Evolutionary conservation across 2,329 filamentous ascomycete species (phyloP).

Genomic region (Meredithiella fracta): DNA sequence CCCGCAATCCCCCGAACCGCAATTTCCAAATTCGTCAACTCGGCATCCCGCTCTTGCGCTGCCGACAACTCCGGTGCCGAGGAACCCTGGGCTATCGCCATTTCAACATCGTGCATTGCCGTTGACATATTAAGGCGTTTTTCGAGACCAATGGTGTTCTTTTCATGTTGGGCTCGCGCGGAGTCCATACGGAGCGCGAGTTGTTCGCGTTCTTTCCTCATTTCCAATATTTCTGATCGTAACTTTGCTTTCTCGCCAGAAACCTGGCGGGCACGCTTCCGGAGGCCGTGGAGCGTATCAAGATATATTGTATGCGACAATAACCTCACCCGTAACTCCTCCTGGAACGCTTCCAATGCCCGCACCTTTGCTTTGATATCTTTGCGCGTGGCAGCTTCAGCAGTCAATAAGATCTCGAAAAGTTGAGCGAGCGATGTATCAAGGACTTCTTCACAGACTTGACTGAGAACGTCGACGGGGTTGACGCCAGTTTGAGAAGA

Average conservation of each 20-base stretch:
- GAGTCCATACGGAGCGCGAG: conserved; percentile 47
- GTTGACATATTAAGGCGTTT: conserved; percentile 38
- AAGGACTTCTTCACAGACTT: conserved; percentile 45
- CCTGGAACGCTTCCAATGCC: conserved; percentile 41
- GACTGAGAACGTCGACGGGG: conserved; percentile 43
- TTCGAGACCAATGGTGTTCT: conserved; percentile 23
- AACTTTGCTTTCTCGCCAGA: conserved; percentile 41
- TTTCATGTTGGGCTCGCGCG: conserved; percentile 42
- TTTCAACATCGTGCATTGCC: conserved; percentile 44
- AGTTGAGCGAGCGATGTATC: conserved; percentile 33
- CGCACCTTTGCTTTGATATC: conserved; percentile 39
- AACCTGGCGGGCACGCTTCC: conserved; percentile 39
- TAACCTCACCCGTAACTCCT: conserved; percentile 38
- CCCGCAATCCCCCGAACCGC: conserved; percentile 37
- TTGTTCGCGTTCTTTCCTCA: conserved; percentile 43
- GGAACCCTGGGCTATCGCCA: conserved; percentile 35
- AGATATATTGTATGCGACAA: conserved; percentile 45
- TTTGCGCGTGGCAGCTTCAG: conserved; percentile 29
- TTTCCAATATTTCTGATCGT: conserved; percentile 42
- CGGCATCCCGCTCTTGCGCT: conserved; percentile 27
- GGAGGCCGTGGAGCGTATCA: conserved; percentile 40
- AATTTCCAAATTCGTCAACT: conserved; percentile 41
- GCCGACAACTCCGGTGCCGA: conserved; percentile 30
- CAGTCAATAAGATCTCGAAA: conserved; percentile 23
- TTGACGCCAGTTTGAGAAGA: conserved; percentile 40